Evolutionary conservation across 2,329 filamentous ascomycete species (phyloP).

Genomic region (Phyllosticta ampelicida): DNA sequence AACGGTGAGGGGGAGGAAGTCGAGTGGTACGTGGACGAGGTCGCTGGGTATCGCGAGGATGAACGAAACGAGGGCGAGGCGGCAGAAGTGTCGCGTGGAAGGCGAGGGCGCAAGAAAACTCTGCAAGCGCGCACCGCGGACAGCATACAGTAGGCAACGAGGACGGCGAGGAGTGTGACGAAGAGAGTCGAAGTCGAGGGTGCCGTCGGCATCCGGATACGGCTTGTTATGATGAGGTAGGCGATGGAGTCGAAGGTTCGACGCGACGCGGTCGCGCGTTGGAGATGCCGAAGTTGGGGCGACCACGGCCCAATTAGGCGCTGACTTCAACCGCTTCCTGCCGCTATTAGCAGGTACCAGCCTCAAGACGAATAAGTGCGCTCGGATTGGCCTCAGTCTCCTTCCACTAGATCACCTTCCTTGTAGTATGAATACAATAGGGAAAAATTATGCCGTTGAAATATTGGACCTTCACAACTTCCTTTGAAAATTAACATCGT

Average conservation of each 20-base stretch:
- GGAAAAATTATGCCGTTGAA: no score
- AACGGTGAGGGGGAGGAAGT: not conserved
- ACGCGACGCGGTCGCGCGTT: slow-evolving; percentile 3
- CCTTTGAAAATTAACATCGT: not conserved
- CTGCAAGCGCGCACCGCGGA: slow-evolving; percentile 14
- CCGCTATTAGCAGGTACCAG: no score
- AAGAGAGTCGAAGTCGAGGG: slow-evolving; percentile 11
- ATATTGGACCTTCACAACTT: not conserved
- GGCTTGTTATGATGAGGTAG: not conserved
- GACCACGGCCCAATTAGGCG: not conserved
- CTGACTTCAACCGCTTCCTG: not conserved
- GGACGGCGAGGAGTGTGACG: slow-evolving; percentile 18
- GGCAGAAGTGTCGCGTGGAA: not conserved
- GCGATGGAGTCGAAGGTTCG: not conserved
- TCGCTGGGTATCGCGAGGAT: slow-evolving; percentile 15
- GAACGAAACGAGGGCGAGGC: slow-evolving; percentile 15
- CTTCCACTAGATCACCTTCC: no score
- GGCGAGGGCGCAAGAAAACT: slow-evolving; percentile 24
- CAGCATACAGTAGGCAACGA: slow-evolving; percentile 30
- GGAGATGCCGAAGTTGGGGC: not conserved
- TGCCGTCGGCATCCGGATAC: slow-evolving; percentile 6
- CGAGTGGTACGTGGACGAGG: slow-evolving; percentile 4
- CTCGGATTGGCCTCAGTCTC: no score
- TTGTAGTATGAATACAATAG: no score
- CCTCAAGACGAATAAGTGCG: no score